Conservation (phyloP, 2,329 filamentous ascomycete genomes). For the Chaetomiaceae sp. region DNA sequence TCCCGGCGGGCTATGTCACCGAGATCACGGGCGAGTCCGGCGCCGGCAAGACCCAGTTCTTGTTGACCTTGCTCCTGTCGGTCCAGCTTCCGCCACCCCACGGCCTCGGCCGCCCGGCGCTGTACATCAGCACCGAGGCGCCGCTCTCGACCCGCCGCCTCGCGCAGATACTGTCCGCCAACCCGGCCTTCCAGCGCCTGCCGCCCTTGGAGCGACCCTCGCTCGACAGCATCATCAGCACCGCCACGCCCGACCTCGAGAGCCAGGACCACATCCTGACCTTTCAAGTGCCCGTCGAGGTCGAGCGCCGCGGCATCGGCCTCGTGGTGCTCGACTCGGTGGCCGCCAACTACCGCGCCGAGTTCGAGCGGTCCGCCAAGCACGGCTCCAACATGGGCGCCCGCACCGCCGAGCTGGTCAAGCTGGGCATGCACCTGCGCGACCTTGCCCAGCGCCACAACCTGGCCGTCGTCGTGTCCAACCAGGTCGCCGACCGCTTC, state of each 20-base stretch:
- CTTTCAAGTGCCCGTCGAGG: slow-evolving; percentile 84
- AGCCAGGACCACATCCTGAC: slow-evolving; percentile 90
- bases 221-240: slow-evolving; percentile 70
- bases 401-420: slow-evolving; percentile 69
- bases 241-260: slow-evolving; percentile 83
- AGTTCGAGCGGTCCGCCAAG: slow-evolving; percentile 58
- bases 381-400: slow-evolving; percentile 60
- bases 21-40: slow-evolving; percentile 92
- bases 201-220: slow-evolving; percentile 43
- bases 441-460: slow-evolving; percentile 67
- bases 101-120: slow-evolving; percentile 64
- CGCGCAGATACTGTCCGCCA: slow-evolving; percentile 64
- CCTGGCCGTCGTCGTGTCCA: slow-evolving; percentile 83
- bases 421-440: slow-evolving; percentile 68
- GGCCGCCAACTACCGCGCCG: slow-evolving; percentile 90
- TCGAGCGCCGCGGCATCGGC: slow-evolving; percentile 68
- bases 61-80: slow-evolving; percentile 76
- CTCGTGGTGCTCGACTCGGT: slow-evolving; percentile 86
- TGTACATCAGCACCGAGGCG: slow-evolving; percentile 94
- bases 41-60: slow-evolving; percentile 89
- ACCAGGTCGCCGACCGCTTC: slow-evolving; percentile 92
- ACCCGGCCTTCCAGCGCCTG: slow-evolving; percentile 50
- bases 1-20: slow-evolving; percentile 74
- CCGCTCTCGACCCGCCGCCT: slow-evolving; percentile 76
- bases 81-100: slow-evolving; percentile 71